Conservation (phyloP, 805 yeast species). For the Candida patagonica region DNA sequence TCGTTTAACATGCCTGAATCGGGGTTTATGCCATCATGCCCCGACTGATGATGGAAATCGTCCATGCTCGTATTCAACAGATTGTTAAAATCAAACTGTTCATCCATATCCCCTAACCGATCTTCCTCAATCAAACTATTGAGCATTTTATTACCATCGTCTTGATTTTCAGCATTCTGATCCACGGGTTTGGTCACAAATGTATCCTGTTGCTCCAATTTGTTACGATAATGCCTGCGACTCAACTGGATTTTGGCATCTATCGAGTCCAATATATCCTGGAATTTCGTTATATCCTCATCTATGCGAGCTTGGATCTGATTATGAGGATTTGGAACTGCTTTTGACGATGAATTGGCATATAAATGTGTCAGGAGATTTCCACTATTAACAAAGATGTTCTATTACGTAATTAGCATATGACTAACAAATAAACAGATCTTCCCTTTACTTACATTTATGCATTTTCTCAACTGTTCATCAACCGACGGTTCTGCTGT, state of each 20-base stretch:
- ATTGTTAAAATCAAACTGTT: conserved; percentile 12
- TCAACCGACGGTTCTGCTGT: conserved; percentile 5
- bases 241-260: conserved; percentile 17
- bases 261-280: conserved; percentile 15
- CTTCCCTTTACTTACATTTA: conserved; percentile 7
- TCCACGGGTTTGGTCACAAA: neutral
- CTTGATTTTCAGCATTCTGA: neutral
- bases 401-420: conserved; percentile 1
- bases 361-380: conserved; percentile 11
- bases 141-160: neutral
- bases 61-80: conserved; percentile 10
- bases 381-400: conserved; percentile 16
- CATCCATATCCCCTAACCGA: conserved; percentile 6
- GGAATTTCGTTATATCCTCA: conserved; percentile 12
- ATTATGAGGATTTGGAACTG: conserved; percentile 20
- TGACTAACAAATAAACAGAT: neutral
- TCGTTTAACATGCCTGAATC: conserved; percentile 7
- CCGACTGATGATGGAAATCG: neutral
- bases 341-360: conserved; percentile 11
- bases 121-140: neutral
- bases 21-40: neutral
- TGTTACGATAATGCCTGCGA: conserved; percentile 4
- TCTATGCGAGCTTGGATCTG: conserved; percentile 16
- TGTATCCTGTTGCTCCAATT: conserved; percentile 6
- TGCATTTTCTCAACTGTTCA: conserved; percentile 8